Conservation (phyloP, 345 rosid genomes). For the Eucalyptus sideroxylon region DNA sequence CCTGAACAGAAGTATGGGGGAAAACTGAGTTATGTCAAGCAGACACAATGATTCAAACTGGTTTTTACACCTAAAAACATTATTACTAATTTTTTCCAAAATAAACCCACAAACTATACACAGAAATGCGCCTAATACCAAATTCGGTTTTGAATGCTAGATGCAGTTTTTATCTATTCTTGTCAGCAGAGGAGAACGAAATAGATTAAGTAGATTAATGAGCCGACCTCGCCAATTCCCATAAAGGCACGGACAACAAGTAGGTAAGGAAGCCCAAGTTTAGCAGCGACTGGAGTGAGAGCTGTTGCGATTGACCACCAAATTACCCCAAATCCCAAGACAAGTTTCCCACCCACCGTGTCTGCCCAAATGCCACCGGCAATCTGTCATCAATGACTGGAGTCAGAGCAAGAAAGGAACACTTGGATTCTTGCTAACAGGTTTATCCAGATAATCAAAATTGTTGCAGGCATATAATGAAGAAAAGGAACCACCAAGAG, state of each 20-base stretch:
- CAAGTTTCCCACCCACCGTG: conserved; percentile 77
- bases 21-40: not conserved
- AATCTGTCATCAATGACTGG: conserved; percentile 31
- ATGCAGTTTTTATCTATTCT: not conserved
- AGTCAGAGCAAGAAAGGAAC: not conserved
- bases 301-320: conserved; percentile 94
- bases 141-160: not conserved
- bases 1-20: conserved; percentile 22
- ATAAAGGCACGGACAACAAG: conserved; percentile 85
- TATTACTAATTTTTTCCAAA: not conserved
- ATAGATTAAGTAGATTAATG: not conserved
- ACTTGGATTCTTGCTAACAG: not conserved
- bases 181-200: not conserved
- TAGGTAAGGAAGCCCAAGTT: conserved; percentile 74
- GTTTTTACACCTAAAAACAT: not conserved
- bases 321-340: conserved; percentile 77
- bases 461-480: not conserved
- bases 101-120: not conserved
- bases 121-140: not conserved
- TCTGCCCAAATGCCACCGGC: conserved; percentile 99
- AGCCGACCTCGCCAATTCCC: conserved; percentile 88
- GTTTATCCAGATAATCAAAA: not conserved
- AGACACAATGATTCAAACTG: not conserved
- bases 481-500: not conserved
- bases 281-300: conserved; percentile 89